Percentiles rank a stretch among this genome's conserved stretches.
Conservation (phyloP, 306 rosid genomes). For the Corylus avellana region DNA sequence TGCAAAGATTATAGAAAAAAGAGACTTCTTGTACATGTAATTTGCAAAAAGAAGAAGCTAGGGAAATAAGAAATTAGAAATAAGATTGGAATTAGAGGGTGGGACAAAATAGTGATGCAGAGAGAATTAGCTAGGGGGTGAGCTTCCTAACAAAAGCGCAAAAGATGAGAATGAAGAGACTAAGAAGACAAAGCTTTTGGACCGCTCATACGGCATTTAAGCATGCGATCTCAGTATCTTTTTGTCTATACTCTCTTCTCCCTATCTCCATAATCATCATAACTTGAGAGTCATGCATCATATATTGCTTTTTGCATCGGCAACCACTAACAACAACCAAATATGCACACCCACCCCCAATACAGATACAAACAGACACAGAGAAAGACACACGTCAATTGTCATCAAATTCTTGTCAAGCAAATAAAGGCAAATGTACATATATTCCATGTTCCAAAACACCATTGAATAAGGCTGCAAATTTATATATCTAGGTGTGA, state of each 20-base stretch:
- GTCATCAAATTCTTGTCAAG: background rate
- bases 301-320: background rate
- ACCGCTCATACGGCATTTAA: background rate
- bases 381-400: background rate
- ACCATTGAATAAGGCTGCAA: background rate
- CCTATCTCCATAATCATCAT: background rate
- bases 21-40: too few species aligned
- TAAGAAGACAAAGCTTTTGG: background rate
- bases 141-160: background rate
- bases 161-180: background rate
- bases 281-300: background rate
- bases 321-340: background rate
- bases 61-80: background rate
- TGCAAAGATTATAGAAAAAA: too few species aligned
- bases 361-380: background rate
- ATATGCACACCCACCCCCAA: background rate
- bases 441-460: background rate
- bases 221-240: conserved; percentile 3
- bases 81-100: background rate
- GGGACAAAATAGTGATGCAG: background rate
- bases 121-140: background rate
- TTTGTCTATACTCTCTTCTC: background rate
- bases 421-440: background rate
- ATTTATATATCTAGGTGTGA: background rate
- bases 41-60: background rate